These are phyloP conservation scores for Schizopora paradoxa DNA, from an alignment of 1,284 basidiomycete genomes.

Conservation along the genomic window DNA sequence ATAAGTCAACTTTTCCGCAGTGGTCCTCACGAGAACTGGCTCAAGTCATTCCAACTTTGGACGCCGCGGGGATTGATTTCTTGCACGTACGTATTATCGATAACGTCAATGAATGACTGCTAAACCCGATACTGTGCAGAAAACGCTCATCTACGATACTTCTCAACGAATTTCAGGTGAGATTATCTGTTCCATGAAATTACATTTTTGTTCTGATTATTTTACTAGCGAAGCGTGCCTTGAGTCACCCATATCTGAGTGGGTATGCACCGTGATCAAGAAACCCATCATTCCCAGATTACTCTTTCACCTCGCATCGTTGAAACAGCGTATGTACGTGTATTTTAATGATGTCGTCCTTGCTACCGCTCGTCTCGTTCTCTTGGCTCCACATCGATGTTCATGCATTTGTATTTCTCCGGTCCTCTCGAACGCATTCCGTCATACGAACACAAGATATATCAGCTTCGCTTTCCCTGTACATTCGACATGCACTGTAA, in stretches of 20 bases:
- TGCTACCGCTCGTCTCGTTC: background rate
- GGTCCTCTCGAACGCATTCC: no score
- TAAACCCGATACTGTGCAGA: conserved; percentile 36
- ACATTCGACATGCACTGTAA: no score
- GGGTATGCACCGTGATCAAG: conserved; percentile 36
- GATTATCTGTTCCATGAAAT: no score
- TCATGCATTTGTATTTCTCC: no score
- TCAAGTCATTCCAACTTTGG: conserved; percentile 63
- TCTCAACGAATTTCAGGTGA: conserved; percentile 89
- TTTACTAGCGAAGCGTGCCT: conserved; percentile 72
- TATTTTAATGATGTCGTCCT: background rate
- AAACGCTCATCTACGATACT: conserved; percentile 88
- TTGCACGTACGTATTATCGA: conserved; percentile 50
- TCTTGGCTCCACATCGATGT: no score
- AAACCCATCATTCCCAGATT: background rate
- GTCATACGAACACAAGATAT: no score
- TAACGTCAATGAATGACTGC: background rate
- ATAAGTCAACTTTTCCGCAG: conserved; percentile 95
- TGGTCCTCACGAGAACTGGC: conserved; percentile 76
- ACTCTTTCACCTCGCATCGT: background rate
- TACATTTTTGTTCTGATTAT: conserved; percentile 15
- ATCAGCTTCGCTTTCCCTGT: no score
- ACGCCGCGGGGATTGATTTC: conserved; percentile 72
- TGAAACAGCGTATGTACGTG: background rate
- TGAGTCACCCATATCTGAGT: conserved; percentile 78